phyloP scores from a whole-genome alignment of 2,329 filamentous ascomycete species.

The Phialocephala sp. region DNA sequence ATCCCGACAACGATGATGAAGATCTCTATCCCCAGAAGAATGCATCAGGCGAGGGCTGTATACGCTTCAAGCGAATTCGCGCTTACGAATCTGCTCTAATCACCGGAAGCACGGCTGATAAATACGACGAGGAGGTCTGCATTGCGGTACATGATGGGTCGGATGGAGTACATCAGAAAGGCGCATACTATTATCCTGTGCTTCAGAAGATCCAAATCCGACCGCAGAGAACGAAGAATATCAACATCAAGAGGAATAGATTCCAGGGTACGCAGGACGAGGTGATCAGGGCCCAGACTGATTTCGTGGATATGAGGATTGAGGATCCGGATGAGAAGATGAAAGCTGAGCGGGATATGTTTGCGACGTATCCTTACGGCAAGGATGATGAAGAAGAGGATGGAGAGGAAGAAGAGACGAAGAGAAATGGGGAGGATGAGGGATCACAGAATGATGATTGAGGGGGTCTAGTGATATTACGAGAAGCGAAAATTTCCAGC shows the following conservation, averaged over 20 bases:
- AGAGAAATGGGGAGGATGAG: conserved; percentile 19
- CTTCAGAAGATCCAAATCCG: conserved; percentile 68
- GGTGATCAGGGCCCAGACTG: conserved; percentile 46
- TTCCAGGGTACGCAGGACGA: conserved; percentile 46
- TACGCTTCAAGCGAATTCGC: conserved; percentile 66
- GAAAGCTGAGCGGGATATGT: conserved; percentile 56
- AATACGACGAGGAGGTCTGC: conserved; percentile 69
- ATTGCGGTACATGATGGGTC: conserved; percentile 62
- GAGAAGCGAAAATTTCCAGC: neutral
- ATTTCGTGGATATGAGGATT: conserved; percentile 60
- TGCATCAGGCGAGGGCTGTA: conserved; percentile 53
- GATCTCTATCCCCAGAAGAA: conserved; percentile 59
- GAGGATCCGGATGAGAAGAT: conserved; percentile 61
- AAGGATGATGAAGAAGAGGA: conserved; percentile 31
- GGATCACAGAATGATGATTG: conserved; percentile 3
- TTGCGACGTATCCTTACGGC: conserved; percentile 47
- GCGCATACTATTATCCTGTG: conserved; percentile 71
- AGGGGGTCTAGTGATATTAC: neutral
- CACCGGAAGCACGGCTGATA: conserved; percentile 57
- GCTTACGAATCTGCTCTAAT: conserved; percentile 68
- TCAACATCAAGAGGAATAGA: conserved; percentile 50
- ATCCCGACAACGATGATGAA: conserved; percentile 59
- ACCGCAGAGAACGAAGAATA: conserved; percentile 68
- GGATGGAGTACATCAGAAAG: conserved; percentile 58
- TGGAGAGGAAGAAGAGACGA: conserved; percentile 32